These are phyloP conservation scores for Puccinia coronata DNA, from an alignment of 1,284 basidiomycete genomes.

Conservation along the genomic window DNA sequence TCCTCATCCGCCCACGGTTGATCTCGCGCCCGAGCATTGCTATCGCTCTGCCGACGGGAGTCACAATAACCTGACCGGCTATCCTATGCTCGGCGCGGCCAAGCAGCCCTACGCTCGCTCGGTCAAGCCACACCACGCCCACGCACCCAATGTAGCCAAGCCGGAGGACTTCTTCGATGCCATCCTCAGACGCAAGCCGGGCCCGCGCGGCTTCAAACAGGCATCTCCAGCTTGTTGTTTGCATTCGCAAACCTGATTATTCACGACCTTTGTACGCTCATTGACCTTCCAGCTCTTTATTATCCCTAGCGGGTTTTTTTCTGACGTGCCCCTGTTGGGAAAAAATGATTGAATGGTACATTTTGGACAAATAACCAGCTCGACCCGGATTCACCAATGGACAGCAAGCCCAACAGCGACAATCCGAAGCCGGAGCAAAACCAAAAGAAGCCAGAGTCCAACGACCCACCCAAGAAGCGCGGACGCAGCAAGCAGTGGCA, in stretches of 20 bases:
- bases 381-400: slow-evolving; percentile 21
- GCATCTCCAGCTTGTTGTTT: slow-evolving; percentile 44
- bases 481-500: slow-evolving; percentile 40
- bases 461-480: background rate
- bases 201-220: slow-evolving; percentile 32
- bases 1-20: slow-evolving; percentile 37
- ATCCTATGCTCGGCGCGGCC: slow-evolving; percentile 38
- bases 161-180: slow-evolving; percentile 48
- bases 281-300: background rate
- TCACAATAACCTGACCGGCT: slow-evolving; percentile 43
- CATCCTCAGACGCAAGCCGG: slow-evolving; percentile 30
- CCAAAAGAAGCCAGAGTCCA: background rate
- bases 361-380: slow-evolving; percentile 41
- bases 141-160: slow-evolving; percentile 40
- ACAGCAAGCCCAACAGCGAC: background rate
- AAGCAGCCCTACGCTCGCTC: slow-evolving; percentile 38
- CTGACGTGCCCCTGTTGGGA: no score
- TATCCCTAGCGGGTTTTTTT: no score
- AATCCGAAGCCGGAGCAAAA: background rate
- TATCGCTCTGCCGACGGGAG: slow-evolving; percentile 44
- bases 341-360: background rate
- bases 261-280: slow-evolving; percentile 45
- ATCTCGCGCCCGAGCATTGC: slow-evolving; percentile 40
- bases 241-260: slow-evolving; percentile 48
- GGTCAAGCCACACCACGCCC: slow-evolving; percentile 39